Evolutionary conservation across 2,329 filamentous ascomycete species (phyloP).

Genomic region (Fusarium sp.): DNA sequence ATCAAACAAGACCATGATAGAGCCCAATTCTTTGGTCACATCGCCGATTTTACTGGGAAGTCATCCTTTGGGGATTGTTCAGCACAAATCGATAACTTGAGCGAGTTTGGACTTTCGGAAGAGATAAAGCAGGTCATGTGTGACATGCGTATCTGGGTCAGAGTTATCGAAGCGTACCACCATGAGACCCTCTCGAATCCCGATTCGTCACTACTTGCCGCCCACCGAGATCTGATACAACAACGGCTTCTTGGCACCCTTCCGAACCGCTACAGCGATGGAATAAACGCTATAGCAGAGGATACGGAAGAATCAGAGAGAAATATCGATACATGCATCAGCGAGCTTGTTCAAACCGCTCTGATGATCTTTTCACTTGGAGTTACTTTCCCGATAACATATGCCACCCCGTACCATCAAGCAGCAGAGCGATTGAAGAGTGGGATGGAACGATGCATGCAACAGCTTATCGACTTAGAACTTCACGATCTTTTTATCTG

Average conservation of each 20-base stretch:
- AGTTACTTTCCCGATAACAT: neutral
- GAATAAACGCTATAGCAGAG: rapidly evolving
- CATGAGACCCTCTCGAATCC: neutral
- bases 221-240: constrained; percentile 18
- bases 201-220: constrained; percentile 5
- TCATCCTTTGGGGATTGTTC: rapidly evolving
- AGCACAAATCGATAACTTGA: neutral
- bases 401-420: constrained; percentile 4
- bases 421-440: neutral
- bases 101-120: neutral
- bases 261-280: neutral
- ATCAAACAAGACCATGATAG: neutral
- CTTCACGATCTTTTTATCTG: neutral
- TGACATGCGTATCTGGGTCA: constrained; percentile 3
- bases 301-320: rapidly evolving
- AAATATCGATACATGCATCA: neutral
- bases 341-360: neutral
- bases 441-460: neutral
- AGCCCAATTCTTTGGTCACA: neutral
- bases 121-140: neutral
- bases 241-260: constrained; percentile 8
- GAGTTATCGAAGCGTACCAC: neutral
- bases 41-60: rapidly evolving
- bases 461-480: rapidly evolving
- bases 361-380: constrained; percentile 10